phyloP scores from a whole-genome alignment of 1,284 basidiomycete genomes.

The Cryptococcus neoformans region DNA sequence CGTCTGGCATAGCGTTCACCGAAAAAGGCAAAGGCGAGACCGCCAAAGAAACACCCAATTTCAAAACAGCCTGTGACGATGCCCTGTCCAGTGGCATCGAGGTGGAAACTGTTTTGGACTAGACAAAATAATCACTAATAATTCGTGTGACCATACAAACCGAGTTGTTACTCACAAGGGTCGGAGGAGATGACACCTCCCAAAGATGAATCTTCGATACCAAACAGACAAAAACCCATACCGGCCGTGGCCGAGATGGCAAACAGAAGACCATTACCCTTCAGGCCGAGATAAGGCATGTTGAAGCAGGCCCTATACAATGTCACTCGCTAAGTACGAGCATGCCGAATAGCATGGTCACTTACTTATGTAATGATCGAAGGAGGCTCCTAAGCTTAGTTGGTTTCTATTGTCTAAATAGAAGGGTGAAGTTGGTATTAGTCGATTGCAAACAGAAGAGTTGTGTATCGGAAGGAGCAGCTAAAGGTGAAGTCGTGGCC shows the following conservation, averaged over 20 bases:
- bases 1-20: constrained; percentile 15
- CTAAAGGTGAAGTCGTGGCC: too few species aligned
- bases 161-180: constrained; percentile 51
- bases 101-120: constrained; percentile 3
- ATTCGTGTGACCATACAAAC: background rate
- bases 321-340: too few species aligned
- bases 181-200: constrained; percentile 20
- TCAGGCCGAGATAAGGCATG: constrained; percentile 17
- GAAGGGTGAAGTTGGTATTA: too few species aligned
- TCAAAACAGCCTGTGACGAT: constrained; percentile 16
- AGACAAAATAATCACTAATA: background rate
- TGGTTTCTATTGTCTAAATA: too few species aligned
- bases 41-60: constrained; percentile 18
- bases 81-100: constrained; percentile 14
- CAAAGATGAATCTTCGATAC: constrained; percentile 17
- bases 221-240: constrained; percentile 16
- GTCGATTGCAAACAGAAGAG: too few species aligned
- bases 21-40: constrained; percentile 9
- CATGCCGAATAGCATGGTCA: too few species aligned
- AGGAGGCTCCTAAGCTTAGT: background rate
- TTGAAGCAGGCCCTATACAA: background rate
- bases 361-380: too few species aligned
- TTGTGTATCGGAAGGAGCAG: too few species aligned
- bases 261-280: constrained; percentile 14
- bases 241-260: constrained; percentile 19